phyloP scores from a whole-genome alignment of 768 basidiomycete species.

The Boletus pseudopeckii region DNA sequence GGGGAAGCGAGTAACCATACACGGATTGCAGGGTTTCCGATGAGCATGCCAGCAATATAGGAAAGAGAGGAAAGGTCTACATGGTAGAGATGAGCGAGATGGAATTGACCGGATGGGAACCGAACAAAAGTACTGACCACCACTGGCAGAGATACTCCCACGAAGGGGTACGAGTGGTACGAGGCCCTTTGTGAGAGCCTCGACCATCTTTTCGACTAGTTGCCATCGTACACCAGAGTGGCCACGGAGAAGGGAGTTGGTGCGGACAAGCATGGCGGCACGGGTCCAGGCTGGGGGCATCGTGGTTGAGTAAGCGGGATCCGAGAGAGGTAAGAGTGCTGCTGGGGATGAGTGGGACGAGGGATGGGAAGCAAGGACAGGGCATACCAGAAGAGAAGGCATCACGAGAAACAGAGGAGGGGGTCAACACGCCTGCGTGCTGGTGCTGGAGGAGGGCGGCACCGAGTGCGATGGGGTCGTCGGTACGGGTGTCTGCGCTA shows the following conservation, averaged over 20 bases:
- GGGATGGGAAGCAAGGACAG: not conserved
- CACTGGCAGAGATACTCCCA: constrained; percentile 80
- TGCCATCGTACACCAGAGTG: constrained; percentile 85
- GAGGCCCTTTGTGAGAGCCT: constrained; percentile 66
- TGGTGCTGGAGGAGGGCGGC: constrained; percentile 85
- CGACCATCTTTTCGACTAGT: constrained; percentile 74
- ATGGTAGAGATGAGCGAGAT: constrained; percentile 7
- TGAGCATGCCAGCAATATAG: constrained; percentile 77
- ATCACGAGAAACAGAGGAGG: constrained; percentile 41
- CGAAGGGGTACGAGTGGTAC: constrained; percentile 80
- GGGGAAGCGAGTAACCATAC: constrained; percentile 50
- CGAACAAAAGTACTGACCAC: constrained; percentile 45
- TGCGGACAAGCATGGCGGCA: constrained; percentile 80
- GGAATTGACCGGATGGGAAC: not conserved
- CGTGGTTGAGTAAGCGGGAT: constrained; percentile 60
- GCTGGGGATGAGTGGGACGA: not conserved
- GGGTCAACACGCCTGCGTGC: constrained; percentile 63
- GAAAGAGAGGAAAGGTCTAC: constrained; percentile 75
- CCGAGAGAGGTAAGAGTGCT: constrained; percentile 58
- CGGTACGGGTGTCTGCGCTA: constrained; percentile 83
- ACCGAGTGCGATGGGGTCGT: constrained; percentile 68
- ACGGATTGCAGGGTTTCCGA: constrained; percentile 76
- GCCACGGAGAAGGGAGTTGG: constrained; percentile 86
- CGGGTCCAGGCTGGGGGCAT: constrained; percentile 91
- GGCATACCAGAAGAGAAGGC: constrained; percentile 1